Evolutionary conservation across 108 stramenopile genomes (phyloP).

Genomic region (Nitzschia sp.): DNA sequence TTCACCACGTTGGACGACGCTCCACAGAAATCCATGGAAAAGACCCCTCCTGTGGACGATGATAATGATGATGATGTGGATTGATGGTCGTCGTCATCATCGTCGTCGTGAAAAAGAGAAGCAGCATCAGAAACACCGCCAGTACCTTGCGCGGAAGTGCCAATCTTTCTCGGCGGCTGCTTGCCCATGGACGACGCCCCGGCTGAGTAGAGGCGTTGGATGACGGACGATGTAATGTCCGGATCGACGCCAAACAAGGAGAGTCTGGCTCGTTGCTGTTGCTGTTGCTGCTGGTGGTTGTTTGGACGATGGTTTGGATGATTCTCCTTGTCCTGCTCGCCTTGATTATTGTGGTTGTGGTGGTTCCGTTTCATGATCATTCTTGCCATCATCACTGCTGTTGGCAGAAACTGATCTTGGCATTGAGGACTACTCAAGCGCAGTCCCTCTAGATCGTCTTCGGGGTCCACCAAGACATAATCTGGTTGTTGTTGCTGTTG

Average conservation of each 20-base stretch:
- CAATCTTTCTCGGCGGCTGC: constrained; percentile 4
- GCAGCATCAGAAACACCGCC: neutral
- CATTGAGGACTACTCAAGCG: neutral
- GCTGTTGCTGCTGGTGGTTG: no score
- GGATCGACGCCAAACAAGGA: constrained; percentile 5
- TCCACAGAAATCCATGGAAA: neutral
- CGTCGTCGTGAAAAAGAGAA: neutral
- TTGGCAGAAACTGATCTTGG: neutral
- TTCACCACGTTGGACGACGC: neutral
- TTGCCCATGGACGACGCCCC: neutral
- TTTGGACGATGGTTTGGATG: no score
- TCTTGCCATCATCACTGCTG: neutral
- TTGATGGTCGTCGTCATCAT: neutral
- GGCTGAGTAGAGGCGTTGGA: constrained; percentile 1
- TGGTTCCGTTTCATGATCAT: neutral
- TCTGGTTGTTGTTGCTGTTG: no score
- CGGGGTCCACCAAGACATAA: neutral
- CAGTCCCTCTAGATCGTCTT: neutral
- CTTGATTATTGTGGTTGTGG: neutral
- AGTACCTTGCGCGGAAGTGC: neutral
- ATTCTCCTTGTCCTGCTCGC: no score
- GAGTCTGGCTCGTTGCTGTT: no score
- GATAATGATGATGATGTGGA: no score
- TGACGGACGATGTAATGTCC: neutral
- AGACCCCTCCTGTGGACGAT: no score